Evolutionary conservation across 1,284 basidiomycete species (phyloP).

Genomic region (Caloboletus inedulis): DNA sequence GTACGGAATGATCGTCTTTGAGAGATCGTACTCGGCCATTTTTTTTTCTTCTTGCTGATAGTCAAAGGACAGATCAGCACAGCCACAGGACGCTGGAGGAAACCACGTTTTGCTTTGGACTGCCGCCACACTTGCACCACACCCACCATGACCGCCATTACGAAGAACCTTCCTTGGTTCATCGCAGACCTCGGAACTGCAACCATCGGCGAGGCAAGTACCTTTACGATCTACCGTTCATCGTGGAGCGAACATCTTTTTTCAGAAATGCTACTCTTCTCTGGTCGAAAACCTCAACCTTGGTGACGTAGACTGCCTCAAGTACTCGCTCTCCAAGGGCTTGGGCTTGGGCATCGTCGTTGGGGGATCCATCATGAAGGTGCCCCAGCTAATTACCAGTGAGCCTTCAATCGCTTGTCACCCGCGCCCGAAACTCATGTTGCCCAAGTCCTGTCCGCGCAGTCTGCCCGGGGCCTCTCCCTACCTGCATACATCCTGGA

Average conservation of each 20-base stretch:
- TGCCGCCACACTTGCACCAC: background rate
- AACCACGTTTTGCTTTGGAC: slow-evolving; percentile 5
- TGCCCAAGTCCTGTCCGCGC: slow-evolving; percentile 51
- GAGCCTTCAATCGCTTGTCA: slow-evolving; percentile 31
- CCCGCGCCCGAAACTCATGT: slow-evolving; percentile 9
- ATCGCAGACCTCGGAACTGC: slow-evolving; percentile 77
- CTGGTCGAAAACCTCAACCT: slow-evolving; percentile 88
- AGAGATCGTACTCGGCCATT: slow-evolving; percentile 87
- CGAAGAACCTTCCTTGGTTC: slow-evolving; percentile 76
- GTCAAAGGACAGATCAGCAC: slow-evolving; percentile 16
- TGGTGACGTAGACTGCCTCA: slow-evolving; percentile 82
- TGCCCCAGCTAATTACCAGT: slow-evolving; percentile 84
- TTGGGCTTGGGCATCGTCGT: slow-evolving; percentile 91
- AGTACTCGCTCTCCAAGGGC: slow-evolving; percentile 89
- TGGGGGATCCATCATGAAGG: slow-evolving; percentile 93
- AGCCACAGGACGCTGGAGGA: slow-evolving; percentile 20
- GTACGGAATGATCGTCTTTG: slow-evolving; percentile 89
- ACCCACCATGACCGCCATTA: slow-evolving; percentile 61
- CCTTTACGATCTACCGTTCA: background rate
- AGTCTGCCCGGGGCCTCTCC: slow-evolving; percentile 82
- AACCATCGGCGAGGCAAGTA: slow-evolving; percentile 75
- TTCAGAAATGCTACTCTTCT: slow-evolving; percentile 84
- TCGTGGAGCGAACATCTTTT: background rate
- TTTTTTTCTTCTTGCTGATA: slow-evolving; percentile 27
- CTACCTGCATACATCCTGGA: slow-evolving; percentile 80